Evolutionary conservation across 768 basidiomycete genomes (phyloP), one percentile per base, ranked within the genome.

Genomic region (Cubamyces sp.): DNA sequence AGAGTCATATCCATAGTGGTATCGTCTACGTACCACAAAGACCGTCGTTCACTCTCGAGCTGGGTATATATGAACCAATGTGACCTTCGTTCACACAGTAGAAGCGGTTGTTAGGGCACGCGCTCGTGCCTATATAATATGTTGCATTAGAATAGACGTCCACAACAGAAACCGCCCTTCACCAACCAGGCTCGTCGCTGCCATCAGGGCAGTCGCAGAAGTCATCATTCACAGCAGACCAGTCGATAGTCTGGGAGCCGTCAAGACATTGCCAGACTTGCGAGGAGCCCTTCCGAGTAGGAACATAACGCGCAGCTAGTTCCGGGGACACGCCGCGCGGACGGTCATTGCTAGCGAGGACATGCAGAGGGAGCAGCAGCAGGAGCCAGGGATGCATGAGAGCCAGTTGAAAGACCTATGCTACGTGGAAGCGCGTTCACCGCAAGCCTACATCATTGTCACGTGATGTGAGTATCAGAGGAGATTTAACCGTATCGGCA

Each of bases 161-260:
- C 34, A 50, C 30, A 21, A 25, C 19, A n/a, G n/a, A 19, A 34
- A 39, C 1, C 34, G 46, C n/a, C 51, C 21, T 19, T 18, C 15
- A 69, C 69, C 43, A 57, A 88, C 95, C 95, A 73, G 95, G 95
- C 73, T 98, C 95, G 66, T 98, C 95, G 65, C 91, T 94, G n/a
- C 94, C 94, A 70, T 97, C 95, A 30, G 81, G 80, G 71, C 95
- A 98, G 76, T 98, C 95, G 71, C 95, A 98, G 69, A 87, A 94
- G 74, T 98, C 94, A 71, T 98, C 93, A 73, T 98, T 97, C 25
- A 97, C 87, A 19, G 90, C 86, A 37, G 78, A 75, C 87, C 88
- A 94, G 2, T 87, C 77, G 65, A 98, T 92, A 64, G 84, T 81
- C 69, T 87, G 88, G 0, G 86, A 87, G 21, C 88, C 90, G 68